These are phyloP conservation scores for Colletotrichum cereale DNA, from an alignment of 2,329 filamentous ascomycete genomes.

Conservation along the genomic window DNA sequence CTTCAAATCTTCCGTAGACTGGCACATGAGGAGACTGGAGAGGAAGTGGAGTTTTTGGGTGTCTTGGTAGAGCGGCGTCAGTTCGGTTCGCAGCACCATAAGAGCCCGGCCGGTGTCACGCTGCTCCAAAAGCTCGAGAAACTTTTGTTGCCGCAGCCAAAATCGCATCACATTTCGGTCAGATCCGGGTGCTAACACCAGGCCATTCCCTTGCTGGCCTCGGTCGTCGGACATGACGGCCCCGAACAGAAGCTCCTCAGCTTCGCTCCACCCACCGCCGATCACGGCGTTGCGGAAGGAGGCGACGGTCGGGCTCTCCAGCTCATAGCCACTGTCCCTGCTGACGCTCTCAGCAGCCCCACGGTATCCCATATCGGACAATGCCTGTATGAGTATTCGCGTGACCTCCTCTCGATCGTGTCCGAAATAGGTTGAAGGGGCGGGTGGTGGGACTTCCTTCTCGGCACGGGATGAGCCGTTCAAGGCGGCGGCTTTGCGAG, in stretches of 20 bases:
- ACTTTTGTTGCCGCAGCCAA: slow-evolving; percentile 92
- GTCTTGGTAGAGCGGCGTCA: slow-evolving; percentile 88
- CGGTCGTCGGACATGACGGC: slow-evolving; percentile 50
- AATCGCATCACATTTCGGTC: slow-evolving; percentile 87
- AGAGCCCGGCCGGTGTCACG: slow-evolving; percentile 81
- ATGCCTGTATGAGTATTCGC: slow-evolving; percentile 88
- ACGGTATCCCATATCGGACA: slow-evolving; percentile 89
- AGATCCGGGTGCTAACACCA: slow-evolving; percentile 81
- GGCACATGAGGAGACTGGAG: slow-evolving; percentile 92
- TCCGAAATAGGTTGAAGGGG: slow-evolving; percentile 73
- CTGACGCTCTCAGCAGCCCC: slow-evolving; percentile 80
- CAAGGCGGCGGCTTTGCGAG: slow-evolving; percentile 46
- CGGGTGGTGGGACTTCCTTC: slow-evolving; percentile 49
- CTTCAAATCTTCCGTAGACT: slow-evolving; percentile 80
- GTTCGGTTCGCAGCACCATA: slow-evolving; percentile 85
- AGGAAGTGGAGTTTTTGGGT: slow-evolving; percentile 82
- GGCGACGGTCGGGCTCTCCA: slow-evolving; percentile 90
- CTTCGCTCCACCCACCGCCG: slow-evolving; percentile 83
- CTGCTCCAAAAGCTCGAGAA: slow-evolving; percentile 87
- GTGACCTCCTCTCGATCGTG: slow-evolving; percentile 95
- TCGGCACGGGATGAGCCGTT: slow-evolving; percentile 43
- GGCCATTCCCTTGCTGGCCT: slow-evolving; percentile 62
- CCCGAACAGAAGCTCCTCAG: slow-evolving; percentile 83
- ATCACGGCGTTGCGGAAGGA: slow-evolving; percentile 86
- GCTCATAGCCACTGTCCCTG: slow-evolving; percentile 85